Conservation (phyloP, 2,329 filamentous ascomycete species). For the Fusarium praegraminearum region DNA sequence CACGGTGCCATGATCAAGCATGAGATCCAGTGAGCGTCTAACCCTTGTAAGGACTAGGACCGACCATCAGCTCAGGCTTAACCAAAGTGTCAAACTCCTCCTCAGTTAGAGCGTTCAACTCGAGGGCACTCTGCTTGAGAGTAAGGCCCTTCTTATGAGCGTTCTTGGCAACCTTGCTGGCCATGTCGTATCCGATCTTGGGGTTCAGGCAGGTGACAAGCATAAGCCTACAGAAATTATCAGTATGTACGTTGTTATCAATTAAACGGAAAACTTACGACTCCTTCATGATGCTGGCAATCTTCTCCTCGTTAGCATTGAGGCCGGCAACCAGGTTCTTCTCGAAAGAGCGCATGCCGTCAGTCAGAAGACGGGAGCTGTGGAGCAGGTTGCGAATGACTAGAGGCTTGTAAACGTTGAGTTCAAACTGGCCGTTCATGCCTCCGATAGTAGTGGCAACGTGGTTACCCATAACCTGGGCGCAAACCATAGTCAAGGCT, state of each 20-base stretch:
- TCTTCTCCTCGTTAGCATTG: constrained; percentile 93
- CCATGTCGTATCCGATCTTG: constrained; percentile 97
- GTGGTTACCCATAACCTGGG: constrained; percentile 98
- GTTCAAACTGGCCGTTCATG: constrained; percentile 97
- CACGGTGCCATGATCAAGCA: constrained; percentile 13
- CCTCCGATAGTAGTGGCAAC: constrained; percentile 92
- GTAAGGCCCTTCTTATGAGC: constrained; percentile 98
- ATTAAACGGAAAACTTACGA: constrained; percentile 69
- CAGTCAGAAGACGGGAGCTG: constrained; percentile 86
- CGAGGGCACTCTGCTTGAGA: constrained; percentile 92
- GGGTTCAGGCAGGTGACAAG: constrained; percentile 97
- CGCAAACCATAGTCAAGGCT: constrained; percentile 96
- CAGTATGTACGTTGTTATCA: constrained; percentile 8
- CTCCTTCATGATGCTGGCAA: constrained; percentile 90
- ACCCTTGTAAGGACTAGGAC: constrained; percentile 74
- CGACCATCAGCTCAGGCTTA: constrained; percentile 94
- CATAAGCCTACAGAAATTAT: constrained; percentile 77
- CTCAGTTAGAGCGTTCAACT: constrained; percentile 87
- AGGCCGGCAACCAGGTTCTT: constrained; percentile 90
- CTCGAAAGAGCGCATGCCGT: constrained; percentile 96
- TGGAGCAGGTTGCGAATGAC: constrained; percentile 96
- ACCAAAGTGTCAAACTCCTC: constrained; percentile 93
- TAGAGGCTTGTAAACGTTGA: constrained; percentile 99
- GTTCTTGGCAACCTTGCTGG: constrained; percentile 96
- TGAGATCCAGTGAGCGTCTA: constrained; percentile 27